Conservation (phyloP, 139 green algal species). For the Ettlia oleoabundans region DNA sequence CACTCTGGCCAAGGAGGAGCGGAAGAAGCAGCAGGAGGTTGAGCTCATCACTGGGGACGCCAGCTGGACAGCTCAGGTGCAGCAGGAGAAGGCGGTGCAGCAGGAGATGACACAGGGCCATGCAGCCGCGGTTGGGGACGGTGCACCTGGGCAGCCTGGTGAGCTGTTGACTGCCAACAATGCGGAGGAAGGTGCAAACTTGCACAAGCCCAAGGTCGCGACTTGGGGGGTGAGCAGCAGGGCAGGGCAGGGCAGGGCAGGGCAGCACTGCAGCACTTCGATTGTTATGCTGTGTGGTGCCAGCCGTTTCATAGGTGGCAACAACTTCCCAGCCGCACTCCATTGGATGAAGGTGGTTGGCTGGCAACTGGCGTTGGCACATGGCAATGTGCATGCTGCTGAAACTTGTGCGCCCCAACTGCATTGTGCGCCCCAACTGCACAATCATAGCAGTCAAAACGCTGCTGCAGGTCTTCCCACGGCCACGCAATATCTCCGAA, state of each 20-base stretch:
- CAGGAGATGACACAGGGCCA: neutral
- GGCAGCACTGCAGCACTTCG: too few species aligned
- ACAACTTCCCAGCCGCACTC: too few species aligned
- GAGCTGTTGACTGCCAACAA: neutral
- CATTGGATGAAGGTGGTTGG: too few species aligned
- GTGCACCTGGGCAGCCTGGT: slow-evolving; percentile 6
- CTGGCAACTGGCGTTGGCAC: too few species aligned
- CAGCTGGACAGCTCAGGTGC: neutral
- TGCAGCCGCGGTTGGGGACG: slow-evolving; percentile 10
- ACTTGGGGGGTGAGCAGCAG: slow-evolving; percentile 14
- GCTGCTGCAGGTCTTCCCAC: slow-evolving; percentile 89
- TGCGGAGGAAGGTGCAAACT: slow-evolving; percentile 22
- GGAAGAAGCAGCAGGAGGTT: slow-evolving; percentile 20
- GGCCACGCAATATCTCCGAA: slow-evolving; percentile 84
- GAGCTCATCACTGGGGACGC: slow-evolving; percentile 21
- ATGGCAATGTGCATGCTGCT: too few species aligned
- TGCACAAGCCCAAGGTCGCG: slow-evolving; percentile 58
- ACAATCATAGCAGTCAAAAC: too few species aligned
- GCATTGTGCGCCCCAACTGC: neutral
- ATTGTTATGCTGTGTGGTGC: too few species aligned
- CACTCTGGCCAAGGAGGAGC: slow-evolving; percentile 62
- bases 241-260: too few species aligned
- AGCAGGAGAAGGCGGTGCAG: neutral
- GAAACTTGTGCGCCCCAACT: too few species aligned
- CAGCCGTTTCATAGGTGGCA: too few species aligned